Conservation (phyloP, 2,329 filamentous ascomycete genomes). For the Aspergillus candidus region DNA sequence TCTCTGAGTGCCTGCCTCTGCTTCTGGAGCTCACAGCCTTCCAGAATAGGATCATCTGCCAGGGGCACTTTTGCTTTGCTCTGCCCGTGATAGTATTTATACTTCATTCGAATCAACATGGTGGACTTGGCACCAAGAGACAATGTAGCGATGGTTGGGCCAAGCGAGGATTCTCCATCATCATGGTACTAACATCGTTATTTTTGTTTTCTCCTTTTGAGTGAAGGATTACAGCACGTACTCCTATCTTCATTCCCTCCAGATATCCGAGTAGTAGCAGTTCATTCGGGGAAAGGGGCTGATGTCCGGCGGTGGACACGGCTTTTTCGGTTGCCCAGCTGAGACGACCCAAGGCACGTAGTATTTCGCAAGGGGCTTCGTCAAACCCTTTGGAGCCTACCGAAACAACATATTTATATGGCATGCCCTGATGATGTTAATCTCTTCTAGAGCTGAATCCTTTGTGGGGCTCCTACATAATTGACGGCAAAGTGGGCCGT, state of each 20-base stretch:
- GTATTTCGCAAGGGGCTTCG: conserved; percentile 39
- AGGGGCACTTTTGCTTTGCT: conserved; percentile 15
- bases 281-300: conserved; percentile 47
- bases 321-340: conserved; percentile 48
- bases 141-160: conserved; percentile 51
- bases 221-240: conserved; percentile 27
- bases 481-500: conserved; percentile 47
- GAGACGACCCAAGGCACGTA: conserved; percentile 43
- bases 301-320: conserved; percentile 21
- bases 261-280: conserved; percentile 52
- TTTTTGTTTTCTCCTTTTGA: too few relatives aligned
- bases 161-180: conserved; percentile 52
- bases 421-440: conserved; percentile 43
- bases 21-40: conserved; percentile 23
- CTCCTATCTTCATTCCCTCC: conserved; percentile 49
- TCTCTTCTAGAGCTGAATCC: background rate
- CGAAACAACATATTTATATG: conserved; percentile 54
- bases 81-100: conserved; percentile 38
- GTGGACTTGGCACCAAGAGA: conserved; percentile 48
- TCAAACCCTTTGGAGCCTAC: conserved; percentile 41
- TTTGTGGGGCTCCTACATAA: conserved; percentile 30
- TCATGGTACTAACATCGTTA: conserved; percentile 47
- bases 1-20: conserved; percentile 21
- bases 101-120: conserved; percentile 53
- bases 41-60: conserved; percentile 26